These are phyloP conservation scores for Trichosporon coremiiforme DNA, from an alignment of 1,284 basidiomycete species.

Conservation along the genomic window DNA sequence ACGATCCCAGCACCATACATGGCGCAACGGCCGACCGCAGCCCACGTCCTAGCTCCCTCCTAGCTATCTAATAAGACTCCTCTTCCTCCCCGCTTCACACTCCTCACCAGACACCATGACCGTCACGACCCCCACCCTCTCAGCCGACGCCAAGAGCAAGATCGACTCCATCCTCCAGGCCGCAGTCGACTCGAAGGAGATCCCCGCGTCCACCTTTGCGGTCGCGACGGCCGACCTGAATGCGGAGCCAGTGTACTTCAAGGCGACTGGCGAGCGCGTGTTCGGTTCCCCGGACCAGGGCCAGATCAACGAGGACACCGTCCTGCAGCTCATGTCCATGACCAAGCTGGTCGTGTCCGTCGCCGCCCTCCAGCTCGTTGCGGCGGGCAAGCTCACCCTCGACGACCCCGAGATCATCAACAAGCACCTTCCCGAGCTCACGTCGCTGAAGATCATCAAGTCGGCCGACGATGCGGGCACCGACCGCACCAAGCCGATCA, in stretches of 20 bases:
- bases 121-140: constrained; percentile 18
- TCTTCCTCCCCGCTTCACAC: not conserved
- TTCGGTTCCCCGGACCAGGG: constrained; percentile 39
- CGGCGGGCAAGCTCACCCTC: constrained; percentile 29
- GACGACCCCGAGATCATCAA: constrained; percentile 38
- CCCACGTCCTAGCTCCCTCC: not conserved
- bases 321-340: constrained; percentile 45
- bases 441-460: constrained; percentile 38
- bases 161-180: constrained; percentile 37
- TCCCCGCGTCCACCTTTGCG: constrained; percentile 43
- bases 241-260: constrained; percentile 34
- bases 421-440: constrained; percentile 45
- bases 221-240: constrained; percentile 33
- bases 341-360: constrained; percentile 42
- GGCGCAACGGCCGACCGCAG: not conserved
- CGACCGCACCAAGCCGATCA: constrained; percentile 40
- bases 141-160: constrained; percentile 30
- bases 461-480: constrained; percentile 37
- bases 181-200: constrained; percentile 28
- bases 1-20: not conserved
- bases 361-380: constrained; percentile 28
- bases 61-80: too few relatives aligned
- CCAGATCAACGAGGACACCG: constrained; percentile 41
- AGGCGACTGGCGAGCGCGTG: constrained; percentile 37
- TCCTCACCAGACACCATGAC: constrained; percentile 14